phyloP scores from a whole-genome alignment of 2,329 filamentous ascomycete genomes.

The Cryphonectria radicalis region DNA sequence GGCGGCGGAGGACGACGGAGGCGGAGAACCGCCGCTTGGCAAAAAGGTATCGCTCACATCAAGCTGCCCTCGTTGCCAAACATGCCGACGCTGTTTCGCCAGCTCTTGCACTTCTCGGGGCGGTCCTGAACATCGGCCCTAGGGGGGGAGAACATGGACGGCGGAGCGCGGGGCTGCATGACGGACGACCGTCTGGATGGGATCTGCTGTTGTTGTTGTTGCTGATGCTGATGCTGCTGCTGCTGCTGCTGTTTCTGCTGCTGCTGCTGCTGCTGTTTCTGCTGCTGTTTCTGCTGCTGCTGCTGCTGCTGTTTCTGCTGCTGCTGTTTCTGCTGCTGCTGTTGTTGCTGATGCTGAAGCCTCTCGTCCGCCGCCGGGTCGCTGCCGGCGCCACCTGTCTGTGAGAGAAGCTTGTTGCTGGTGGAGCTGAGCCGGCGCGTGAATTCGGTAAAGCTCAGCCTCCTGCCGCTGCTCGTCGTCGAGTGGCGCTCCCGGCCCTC shows the following conservation, averaged over 20 bases:
- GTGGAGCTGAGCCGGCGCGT: slow-evolving; percentile 64
- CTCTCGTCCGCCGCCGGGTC: slow-evolving; percentile 26
- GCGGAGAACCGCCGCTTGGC: too few species aligned
- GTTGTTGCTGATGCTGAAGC: too few species aligned
- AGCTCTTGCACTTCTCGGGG: slow-evolving; percentile 54
- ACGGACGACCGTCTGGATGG: slow-evolving; percentile 39
- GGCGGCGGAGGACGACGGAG: too few species aligned
- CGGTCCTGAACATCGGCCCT: slow-evolving; percentile 40
- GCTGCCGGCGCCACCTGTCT: slow-evolving; percentile 54
- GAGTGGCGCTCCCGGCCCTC: slow-evolving; percentile 49
- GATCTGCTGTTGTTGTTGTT: slow-evolving; percentile 32
- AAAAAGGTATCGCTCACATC: slow-evolving; percentile 43
- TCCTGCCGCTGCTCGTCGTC: slow-evolving; percentile 55
- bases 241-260: too few species aligned
- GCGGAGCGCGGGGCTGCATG: slow-evolving; percentile 38
- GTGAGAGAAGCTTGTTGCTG: slow-evolving; percentile 62
- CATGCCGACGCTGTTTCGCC: slow-evolving; percentile 61
- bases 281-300: too few species aligned
- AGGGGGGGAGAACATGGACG: slow-evolving; percentile 36
- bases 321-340: too few species aligned
- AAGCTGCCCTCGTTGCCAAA: slow-evolving; percentile 59
- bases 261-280: too few species aligned
- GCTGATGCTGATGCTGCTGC: too few species aligned
- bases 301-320: too few species aligned
- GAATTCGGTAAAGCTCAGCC: slow-evolving; percentile 65